phyloP scores from a whole-genome alignment of 768 basidiomycete species.

The Agrocybe pediades region DNA sequence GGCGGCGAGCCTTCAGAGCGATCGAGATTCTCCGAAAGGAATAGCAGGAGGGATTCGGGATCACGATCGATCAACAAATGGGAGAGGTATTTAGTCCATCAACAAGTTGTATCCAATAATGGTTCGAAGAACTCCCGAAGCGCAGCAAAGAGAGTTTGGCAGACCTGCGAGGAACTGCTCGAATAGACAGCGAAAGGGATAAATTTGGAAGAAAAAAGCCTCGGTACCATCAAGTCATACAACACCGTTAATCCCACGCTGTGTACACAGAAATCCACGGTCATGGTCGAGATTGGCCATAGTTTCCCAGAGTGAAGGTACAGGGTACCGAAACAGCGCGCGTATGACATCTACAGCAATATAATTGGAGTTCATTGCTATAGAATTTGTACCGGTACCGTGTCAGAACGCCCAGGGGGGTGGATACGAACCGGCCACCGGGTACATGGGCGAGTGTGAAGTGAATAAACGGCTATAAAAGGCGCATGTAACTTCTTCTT shows the following conservation, averaged over 20 bases:
- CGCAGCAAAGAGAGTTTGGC: slow-evolving; percentile 5
- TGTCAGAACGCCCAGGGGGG: neutral
- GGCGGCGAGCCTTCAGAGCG: no score
- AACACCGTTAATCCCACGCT: neutral
- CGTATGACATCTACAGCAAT: neutral
- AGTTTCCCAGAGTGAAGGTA: neutral
- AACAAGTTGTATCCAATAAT: neutral
- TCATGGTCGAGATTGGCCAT: neutral
- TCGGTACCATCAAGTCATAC: neutral
- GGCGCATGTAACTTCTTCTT: neutral
- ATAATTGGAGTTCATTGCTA: neutral
- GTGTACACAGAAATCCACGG: neutral
- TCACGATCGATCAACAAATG: no score
- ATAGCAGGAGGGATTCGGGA: no score
- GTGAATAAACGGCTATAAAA: neutral
- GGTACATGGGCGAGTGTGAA: no score
- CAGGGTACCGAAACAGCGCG: neutral
- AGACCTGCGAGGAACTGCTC: neutral
- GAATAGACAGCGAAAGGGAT: neutral
- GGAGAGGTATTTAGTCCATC: no score
- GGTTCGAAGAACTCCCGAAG: slow-evolving; percentile 4
- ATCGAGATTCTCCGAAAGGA: no score
- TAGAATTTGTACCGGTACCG: neutral
- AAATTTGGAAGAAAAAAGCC: neutral
- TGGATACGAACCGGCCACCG: slow-evolving; percentile 11